Evolutionary conservation across 768 basidiomycete genomes (phyloP), one percentile per base, ranked within the genome.

Genomic region (Boletus reticuloceps): DNA sequence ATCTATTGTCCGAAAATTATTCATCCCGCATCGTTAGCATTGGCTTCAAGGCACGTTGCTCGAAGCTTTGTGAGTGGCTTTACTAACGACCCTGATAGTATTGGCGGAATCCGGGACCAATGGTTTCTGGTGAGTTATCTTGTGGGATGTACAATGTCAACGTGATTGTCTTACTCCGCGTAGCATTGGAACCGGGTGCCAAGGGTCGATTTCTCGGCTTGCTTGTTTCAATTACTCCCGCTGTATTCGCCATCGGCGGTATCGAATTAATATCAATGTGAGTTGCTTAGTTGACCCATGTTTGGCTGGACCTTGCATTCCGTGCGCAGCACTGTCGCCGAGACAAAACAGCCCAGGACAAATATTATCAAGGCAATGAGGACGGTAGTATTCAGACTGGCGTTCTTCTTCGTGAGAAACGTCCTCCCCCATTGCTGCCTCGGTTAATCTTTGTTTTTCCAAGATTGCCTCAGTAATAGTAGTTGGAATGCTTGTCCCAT

Each of bases 401-500:
- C 88, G 11, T 42, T 62, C 5, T 65, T 65, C 37, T 65, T 54
- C 37, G 64, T 65, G 27, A 52, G 63, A 43, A 37, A 34, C 1
- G 10, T 25, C 6, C 5, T 37, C 10, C 3, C 19, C 2, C 6
- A 19, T 29, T 25, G 8, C 14, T 22, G 11, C 38, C 17, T n/a
- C 43, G 22, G 17, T 20, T 58, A 19, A 56, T 48, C 19, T 14
- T 34, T n/a, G 17, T 58, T 22, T 34, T 34, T 27, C 25, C 20
- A 50, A 66, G 65, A 59, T 66, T 42, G 4, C 22, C 41, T 60
- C 62, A 1, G 65, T 64, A 13, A 70, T 88, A 55, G 75, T 86
- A 55, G 80, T 87, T 38, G 89, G 90, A 55, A 84, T 94, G 85
- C 77, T 92, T 39, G 88, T 94, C 42, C 82, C 88, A 1, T 88